These are phyloP conservation scores for Paecilomyces sp. DNA, from an alignment of 2,329 filamentous ascomycete genomes.

Conservation along the genomic window DNA sequence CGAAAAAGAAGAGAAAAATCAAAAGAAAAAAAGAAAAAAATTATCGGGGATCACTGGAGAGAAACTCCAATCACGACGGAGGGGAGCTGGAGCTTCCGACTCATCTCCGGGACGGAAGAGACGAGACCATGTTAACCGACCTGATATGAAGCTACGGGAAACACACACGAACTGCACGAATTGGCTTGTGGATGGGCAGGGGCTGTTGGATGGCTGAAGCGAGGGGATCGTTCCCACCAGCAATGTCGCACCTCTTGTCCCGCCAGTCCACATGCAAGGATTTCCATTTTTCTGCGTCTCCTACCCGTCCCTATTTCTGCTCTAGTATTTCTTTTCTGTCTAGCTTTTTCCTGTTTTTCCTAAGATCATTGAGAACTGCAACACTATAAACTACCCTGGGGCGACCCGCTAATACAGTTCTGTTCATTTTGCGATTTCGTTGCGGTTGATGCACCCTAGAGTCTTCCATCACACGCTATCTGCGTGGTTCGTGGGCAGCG, in stretches of 20 bases:
- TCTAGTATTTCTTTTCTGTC: constrained; percentile 4
- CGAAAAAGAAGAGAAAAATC: background rate
- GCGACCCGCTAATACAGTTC: constrained; percentile 25
- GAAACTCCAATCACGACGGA: background rate
- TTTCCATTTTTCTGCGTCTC: background rate
- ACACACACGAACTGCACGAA: constrained; percentile 23
- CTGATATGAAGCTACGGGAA: constrained; percentile 20
- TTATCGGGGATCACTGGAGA: background rate
- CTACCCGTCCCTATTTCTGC: background rate
- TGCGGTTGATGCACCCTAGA: background rate
- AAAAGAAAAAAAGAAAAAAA: background rate
- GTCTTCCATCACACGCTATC: background rate
- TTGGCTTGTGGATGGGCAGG: constrained; percentile 13
- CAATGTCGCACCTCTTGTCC: background rate
- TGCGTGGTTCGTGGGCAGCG: background rate
- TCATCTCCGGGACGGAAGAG: constrained; percentile 6
- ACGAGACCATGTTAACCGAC: constrained; percentile 10
- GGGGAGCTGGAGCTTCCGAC: constrained; percentile 1
- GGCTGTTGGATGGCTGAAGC: background rate
- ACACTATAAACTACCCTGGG: constrained; percentile 25
- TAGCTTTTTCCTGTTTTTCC: constrained; percentile 1
- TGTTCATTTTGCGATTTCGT: constrained; percentile 2
- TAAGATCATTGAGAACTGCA: constrained; percentile 6
- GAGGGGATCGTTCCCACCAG: background rate
- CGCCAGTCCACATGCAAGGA: background rate